Evolutionary conservation across 225 moss, liverwort and hornwort genomes (phyloP).

Genomic region (Sphagnum tenellum): DNA sequence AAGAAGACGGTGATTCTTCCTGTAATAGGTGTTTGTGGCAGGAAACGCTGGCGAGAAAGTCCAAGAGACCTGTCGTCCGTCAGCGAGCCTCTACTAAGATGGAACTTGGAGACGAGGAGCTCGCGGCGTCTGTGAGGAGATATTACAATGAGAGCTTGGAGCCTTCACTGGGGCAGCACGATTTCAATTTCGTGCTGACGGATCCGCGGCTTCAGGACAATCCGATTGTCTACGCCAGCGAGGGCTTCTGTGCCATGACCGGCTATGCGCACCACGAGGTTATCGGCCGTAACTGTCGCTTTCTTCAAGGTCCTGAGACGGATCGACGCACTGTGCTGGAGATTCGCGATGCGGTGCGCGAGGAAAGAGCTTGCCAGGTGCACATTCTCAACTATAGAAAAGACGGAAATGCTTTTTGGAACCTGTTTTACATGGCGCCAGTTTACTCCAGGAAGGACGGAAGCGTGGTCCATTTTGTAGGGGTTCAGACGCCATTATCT

Average conservation of each 20-base stretch:
- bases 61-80: too few species aligned
- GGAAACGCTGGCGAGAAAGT: too few species aligned
- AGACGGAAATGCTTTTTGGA: conserved; percentile 63
- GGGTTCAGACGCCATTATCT: conserved; percentile 60
- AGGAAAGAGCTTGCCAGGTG: conserved; percentile 61
- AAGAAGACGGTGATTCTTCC: too few species aligned
- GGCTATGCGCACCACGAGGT: conserved; percentile 53
- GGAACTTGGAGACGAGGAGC: conserved; percentile 15
- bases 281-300: conserved; percentile 70
- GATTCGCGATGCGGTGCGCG: conserved; percentile 66
- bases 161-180: conserved; percentile 36
- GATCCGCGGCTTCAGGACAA: conserved; percentile 68
- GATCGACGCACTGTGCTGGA: conserved; percentile 60
- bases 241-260: conserved; percentile 59
- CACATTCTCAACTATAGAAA: conserved; percentile 75
- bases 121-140: conserved; percentile 37
- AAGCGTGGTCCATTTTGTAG: conserved; percentile 58
- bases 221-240: conserved; percentile 69
- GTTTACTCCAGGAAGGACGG: conserved; percentile 49
- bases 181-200: conserved; percentile 65
- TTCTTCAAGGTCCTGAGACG: conserved; percentile 65
- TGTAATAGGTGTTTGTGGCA: too few species aligned
- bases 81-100: too few species aligned
- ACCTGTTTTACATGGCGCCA: conserved; percentile 60
- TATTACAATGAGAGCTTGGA: conserved; percentile 40